These are phyloP conservation scores for Apiospora hydei DNA, from an alignment of 2,329 filamentous ascomycete species.

Conservation along the genomic window DNA sequence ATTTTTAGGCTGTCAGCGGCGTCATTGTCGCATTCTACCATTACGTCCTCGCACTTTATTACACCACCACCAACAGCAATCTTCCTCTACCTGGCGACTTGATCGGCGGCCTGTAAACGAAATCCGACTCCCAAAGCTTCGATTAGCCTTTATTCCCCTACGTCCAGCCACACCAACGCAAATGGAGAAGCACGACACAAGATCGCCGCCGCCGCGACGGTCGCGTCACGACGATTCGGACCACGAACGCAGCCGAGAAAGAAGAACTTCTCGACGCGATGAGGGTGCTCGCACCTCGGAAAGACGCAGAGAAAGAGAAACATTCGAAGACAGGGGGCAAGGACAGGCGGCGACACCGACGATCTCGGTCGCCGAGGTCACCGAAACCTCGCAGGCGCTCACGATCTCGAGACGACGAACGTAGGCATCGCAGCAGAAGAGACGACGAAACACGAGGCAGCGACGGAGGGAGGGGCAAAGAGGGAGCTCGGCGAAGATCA, in stretches of 20 bases:
- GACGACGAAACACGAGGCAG: constrained; percentile 42
- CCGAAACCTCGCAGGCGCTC: constrained; percentile 21
- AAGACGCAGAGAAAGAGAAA: background rate
- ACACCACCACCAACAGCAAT: background rate
- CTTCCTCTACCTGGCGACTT: background rate
- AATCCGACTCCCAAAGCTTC: background rate
- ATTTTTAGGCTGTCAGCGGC: constrained; percentile 6
- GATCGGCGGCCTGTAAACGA: background rate
- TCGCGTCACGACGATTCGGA: constrained; percentile 21
- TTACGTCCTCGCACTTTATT: background rate
- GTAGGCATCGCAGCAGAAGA: constrained; percentile 34
- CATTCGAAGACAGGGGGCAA: background rate
- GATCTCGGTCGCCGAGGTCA: constrained; percentile 5
- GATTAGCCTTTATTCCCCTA: background rate
- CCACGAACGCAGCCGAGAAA: constrained; percentile 10
- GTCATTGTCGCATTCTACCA: background rate
- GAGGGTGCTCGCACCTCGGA: background rate
- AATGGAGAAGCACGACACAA: constrained; percentile 24
- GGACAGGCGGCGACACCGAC: constrained; percentile 1
- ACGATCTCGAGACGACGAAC: constrained; percentile 29
- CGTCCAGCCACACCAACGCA: background rate
- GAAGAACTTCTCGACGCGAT: constrained; percentile 20
- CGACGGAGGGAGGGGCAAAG: constrained; percentile 37
- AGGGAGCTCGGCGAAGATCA: constrained; percentile 27
- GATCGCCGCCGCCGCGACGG: constrained; percentile 25